Percentiles rank a stretch among this genome's conserved stretches.
phyloP scores from a whole-genome alignment of 1,284 basidiomycete species.

The Naganishia albida region DNA sequence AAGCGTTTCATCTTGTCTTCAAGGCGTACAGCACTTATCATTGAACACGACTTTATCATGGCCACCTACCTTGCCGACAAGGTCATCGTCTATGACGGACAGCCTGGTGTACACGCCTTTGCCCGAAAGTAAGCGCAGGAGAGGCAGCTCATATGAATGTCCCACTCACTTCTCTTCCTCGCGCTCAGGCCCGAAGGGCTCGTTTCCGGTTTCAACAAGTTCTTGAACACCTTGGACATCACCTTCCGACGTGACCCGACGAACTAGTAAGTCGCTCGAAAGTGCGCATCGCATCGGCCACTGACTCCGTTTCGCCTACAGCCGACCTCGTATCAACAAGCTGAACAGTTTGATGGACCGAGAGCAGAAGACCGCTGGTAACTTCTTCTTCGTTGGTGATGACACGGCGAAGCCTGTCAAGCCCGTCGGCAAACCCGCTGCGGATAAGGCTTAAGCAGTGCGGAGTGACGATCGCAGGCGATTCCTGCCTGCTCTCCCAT shows the following conservation, averaged over 20 bases:
- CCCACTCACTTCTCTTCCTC: constrained; percentile 12
- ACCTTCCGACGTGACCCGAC: constrained; percentile 96
- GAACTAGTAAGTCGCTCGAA: constrained; percentile 62
- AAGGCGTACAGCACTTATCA: constrained; percentile 95
- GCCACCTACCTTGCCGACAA: constrained; percentile 95
- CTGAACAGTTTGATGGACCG: constrained; percentile 86
- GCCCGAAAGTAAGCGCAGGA: constrained; percentile 72
- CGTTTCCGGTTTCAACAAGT: constrained; percentile 58
- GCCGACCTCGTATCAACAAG: constrained; percentile 86
- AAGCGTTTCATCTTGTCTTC: constrained; percentile 92
- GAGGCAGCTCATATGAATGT: not conserved
- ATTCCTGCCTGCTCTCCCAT: no score
- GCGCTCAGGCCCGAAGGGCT: constrained; percentile 49
- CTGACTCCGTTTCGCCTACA: constrained; percentile 20
- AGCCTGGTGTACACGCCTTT: constrained; percentile 76
- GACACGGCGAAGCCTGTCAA: constrained; percentile 18
- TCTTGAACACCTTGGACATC: constrained; percentile 87
- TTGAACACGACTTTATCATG: constrained; percentile 88
- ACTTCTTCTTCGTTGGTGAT: constrained; percentile 35
- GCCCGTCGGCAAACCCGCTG: not conserved
- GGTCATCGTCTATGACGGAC: constrained; percentile 91
- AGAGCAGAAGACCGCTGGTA: constrained; percentile 72
- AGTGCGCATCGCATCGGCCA: not conserved
- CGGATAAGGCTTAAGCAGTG: not conserved
- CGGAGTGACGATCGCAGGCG: no score